A percentile compares a stretch with the other conserved stretches of the same genome.
phyloP scores from a whole-genome alignment of 257 asterid species.

The Solanum chiquidenum region DNA sequence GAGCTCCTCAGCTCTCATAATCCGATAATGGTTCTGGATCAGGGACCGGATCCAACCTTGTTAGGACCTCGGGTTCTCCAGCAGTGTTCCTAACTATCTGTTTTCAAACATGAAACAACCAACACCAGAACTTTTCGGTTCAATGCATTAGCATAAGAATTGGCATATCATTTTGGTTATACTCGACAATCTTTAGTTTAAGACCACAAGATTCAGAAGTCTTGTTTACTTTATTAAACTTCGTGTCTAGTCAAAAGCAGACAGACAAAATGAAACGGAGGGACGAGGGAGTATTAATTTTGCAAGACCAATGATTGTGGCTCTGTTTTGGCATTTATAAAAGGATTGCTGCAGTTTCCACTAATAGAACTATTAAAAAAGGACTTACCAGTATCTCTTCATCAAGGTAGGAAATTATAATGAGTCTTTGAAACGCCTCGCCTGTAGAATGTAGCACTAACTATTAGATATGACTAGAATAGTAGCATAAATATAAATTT shows the following conservation, averaged over 20 bases:
- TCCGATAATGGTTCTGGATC: constrained; percentile 32
- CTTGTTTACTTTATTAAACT: not conserved
- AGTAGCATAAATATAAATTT: not conserved
- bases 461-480: not conserved
- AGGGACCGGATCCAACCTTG: constrained; percentile 57
- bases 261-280: not conserved
- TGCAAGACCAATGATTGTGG: not conserved
- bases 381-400: constrained; percentile 72
- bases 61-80: constrained; percentile 71
- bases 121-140: not conserved
- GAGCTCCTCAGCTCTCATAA: constrained; percentile 37
- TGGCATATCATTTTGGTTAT: too few species aligned
- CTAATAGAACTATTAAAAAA: not conserved
- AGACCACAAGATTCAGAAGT: not conserved
- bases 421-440: constrained; percentile 45
- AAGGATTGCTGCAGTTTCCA: not conserved
- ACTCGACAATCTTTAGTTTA: not conserved
- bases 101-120: not conserved
- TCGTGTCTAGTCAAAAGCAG: not conserved
- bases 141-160: not conserved
- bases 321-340: not conserved
- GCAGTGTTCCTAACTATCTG: constrained; percentile 57
- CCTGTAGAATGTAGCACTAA: constrained; percentile 26
- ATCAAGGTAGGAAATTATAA: constrained; percentile 79
- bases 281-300: not conserved